Evolutionary conservation across 768 basidiomycete genomes (phyloP), one percentile per base, ranked within the genome.

Genomic region (Auriscalpium vulgare): DNA sequence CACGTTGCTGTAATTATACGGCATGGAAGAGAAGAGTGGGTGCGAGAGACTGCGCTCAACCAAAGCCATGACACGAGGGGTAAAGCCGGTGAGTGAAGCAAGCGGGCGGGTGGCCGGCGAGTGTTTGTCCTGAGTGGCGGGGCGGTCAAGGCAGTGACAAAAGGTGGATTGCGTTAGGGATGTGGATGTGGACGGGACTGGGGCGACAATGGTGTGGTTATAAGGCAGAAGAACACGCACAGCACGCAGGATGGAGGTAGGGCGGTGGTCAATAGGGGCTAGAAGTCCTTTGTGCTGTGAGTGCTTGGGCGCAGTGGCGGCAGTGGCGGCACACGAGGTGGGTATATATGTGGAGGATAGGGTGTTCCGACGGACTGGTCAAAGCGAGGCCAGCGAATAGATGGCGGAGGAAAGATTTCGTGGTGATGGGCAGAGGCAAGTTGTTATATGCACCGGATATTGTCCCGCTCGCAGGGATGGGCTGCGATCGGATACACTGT

Each of bases 1-100:
- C 47, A 62, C 56, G n/a, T 54, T 50, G 4, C 55, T 60, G 56
- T 60, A 62, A 60, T 60, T 62, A 62, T 62, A 62, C 21, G 59
- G 53, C 55, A 56, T 57, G 29, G 35, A 9, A 9, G 58, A 47
- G 34, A 54, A 54, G 47, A 56, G 59, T 50, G 55, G 49, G 43
- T 49, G 50, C 21, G 54, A 50, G 34, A 51, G 47, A 17, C 53
- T 55, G 45, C 54, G 58, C 44, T 62, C 60, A 40, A 62, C 60
- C 38, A 62, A 51, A 47, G 61, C 51, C 59, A 62, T 62, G 58
- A 48, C 58, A 53, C 57, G 52, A 51, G 40, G 29, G 23, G 46
- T 44, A 44, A 47, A 50, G 40, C 49, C 46, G 44, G 34, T 36
- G 47, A n/a, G 17, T 52, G 38, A 7, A 5, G 29, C 4, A 29